Evolutionary conservation across 2,329 filamentous ascomycete species (phyloP), one percentile per base, ranked within the genome.

Genomic region (Didymella exigua): DNA sequence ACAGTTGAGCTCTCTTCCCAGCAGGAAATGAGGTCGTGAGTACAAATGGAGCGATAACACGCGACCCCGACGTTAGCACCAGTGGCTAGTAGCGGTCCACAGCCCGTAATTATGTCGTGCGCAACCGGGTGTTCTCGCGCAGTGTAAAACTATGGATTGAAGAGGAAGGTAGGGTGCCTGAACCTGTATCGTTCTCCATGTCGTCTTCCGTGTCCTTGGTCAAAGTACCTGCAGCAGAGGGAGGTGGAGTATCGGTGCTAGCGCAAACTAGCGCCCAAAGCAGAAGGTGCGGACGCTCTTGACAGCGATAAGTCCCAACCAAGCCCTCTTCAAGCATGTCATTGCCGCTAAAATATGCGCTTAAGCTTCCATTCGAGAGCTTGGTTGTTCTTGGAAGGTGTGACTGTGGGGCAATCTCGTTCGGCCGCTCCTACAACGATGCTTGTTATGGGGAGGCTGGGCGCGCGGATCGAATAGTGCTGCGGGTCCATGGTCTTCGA

Each of bases 281-380:
- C 7, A 18, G 52, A 26, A 55, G 52, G 41, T 55, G 23, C 34
- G 4, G 45, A 49, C 47, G 4, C 30, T 34, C 23, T 21, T 16
- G n/a, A 43, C 31, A 23, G 19, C 23, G 52, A 55, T 49, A 49
- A 55, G 36, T 24, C 33, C 11, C 33, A 21, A 18, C 44, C 50
- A 54, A 54, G 49, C 37, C 23, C 43, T 30, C 16, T 80, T 14
- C 46, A 51, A 51, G 43, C 47, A 56, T 52, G 43, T 40, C 38
- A 48, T 56, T 16, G 30, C 47, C 54, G 31, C 47, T 51, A 44
- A 47, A 36, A 37, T 34, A 48, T 50, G 31, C 48, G 21, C 43
- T 56, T 48, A 56, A 56, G 54, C 48, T 44, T 56, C 43, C 29
- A 51, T 48, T 26, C 34, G 23, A 52, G 43, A 44, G 48, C 47